These are phyloP conservation scores for Ophiostoma pallidulum DNA, from an alignment of 2,329 filamentous ascomycete species.

Conservation along the genomic window DNA sequence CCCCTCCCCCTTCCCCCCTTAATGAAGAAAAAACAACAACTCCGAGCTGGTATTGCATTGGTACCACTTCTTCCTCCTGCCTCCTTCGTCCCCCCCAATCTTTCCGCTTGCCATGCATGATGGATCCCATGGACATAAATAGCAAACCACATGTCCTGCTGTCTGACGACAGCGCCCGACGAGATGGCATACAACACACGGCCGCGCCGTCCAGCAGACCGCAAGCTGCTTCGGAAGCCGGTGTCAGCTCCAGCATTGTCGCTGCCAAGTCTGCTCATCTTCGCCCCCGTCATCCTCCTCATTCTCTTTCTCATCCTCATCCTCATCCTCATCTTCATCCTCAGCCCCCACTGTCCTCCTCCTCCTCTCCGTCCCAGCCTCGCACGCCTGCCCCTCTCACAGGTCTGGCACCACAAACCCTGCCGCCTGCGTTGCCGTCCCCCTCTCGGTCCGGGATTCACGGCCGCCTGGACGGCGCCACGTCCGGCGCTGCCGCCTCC, in stretches of 20 bases:
- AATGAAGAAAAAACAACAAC: conserved; percentile 3
- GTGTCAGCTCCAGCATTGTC: conserved; percentile 7
- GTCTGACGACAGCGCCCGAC: conserved; percentile 8
- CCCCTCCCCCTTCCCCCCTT: neutral
- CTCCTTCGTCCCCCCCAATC: conserved; percentile 9
- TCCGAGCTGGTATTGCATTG: conserved; percentile 18
- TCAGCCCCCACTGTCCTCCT: neutral
- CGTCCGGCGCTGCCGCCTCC: neutral
- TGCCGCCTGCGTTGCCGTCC: neutral
- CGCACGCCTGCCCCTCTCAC: neutral
- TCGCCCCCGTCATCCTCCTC: neutral
- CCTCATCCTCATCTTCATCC: neutral
- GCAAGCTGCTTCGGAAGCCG: conserved; percentile 10
- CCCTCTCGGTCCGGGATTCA: neutral
- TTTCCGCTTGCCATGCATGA: conserved; percentile 11
- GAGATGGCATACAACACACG: conserved; percentile 4
- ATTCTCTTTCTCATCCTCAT: neutral
- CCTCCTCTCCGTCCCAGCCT: neutral
- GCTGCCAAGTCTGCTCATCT: neutral
- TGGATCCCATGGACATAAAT: conserved; percentile 19
- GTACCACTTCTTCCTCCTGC: conserved; percentile 17
- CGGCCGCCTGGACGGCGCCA: no score
- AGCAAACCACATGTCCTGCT: conserved; percentile 16
- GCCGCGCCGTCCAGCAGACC: conserved; percentile 6
- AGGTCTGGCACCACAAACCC: neutral